Evolutionary conservation across 75 land plant genomes (phyloP).

Genomic region (Larix kaempferi): DNA sequence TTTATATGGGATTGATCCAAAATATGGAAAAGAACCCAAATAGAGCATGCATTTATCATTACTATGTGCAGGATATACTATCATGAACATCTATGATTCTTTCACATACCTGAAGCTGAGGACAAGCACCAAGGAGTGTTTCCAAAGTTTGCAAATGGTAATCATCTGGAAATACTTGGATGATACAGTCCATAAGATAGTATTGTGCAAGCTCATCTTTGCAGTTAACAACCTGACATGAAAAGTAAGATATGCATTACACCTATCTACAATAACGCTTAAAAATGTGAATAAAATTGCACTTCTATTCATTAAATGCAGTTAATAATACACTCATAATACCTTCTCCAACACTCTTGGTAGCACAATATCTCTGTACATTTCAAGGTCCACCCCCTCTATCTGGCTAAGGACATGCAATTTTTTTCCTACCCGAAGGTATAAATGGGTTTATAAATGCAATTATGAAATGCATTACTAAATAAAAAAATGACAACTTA

Average conservation of each 20-base stretch:
- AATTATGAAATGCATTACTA: not conserved
- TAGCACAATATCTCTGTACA: constrained; percentile 91
- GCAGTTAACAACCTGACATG: constrained; percentile 89
- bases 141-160: constrained; percentile 97
- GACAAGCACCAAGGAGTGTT: constrained; percentile 82
- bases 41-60: too few species aligned
- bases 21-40: not conserved
- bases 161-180: constrained; percentile 99
- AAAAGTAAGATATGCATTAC: not conserved
- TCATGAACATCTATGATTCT: not conserved
- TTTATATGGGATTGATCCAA: not conserved
- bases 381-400: constrained; percentile 96
- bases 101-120: constrained; percentile 88
- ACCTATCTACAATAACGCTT: not conserved
- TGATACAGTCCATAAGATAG: constrained; percentile 97
- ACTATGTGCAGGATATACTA: not conserved
- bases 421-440: constrained; percentile 90
- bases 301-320: not conserved
- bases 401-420: constrained; percentile 96
- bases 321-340: not conserved
- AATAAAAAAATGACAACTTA: not conserved
- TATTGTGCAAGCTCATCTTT: constrained; percentile 99
- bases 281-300: not conserved
- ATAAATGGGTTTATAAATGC: not conserved
- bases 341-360: constrained; percentile 98